Percentiles rank a stretch among this genome's conserved stretches.
Conservation (phyloP, 1,139 yeast genomes). For the Magnusiomyces suaveolens region DNA sequence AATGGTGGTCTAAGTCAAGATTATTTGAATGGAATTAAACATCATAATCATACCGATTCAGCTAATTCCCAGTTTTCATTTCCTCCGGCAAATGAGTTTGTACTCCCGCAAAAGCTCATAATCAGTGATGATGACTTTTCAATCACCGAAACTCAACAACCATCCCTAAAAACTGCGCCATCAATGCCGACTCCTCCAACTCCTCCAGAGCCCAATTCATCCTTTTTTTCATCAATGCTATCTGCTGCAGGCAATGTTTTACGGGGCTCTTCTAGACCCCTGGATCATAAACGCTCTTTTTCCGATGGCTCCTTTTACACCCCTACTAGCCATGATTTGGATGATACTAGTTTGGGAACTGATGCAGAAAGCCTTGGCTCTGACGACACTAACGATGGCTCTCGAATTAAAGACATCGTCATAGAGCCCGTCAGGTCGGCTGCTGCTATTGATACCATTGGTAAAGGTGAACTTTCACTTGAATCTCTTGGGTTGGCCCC, state of each 20-base stretch:
- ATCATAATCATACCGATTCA: too few species aligned
- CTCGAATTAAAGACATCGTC: constrained; percentile 32
- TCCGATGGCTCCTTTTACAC: constrained; percentile 17
- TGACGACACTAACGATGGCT: too few species aligned
- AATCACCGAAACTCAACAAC: background rate
- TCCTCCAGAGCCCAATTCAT: constrained; percentile 12
- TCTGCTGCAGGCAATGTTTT: constrained; percentile 29
- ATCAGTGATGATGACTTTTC: background rate
- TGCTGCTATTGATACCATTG: constrained; percentile 47
- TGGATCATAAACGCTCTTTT: constrained; percentile 14
- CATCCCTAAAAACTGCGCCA: background rate
- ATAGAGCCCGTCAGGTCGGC: constrained; percentile 51
- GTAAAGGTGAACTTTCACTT: constrained; percentile 60
- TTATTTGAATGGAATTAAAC: background rate
- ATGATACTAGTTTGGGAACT: too few species aligned
- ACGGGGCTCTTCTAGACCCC: constrained; percentile 15
- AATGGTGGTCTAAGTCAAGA: background rate
- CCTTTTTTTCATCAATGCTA: constrained; percentile 23
- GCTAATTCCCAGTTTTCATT: too few species aligned
- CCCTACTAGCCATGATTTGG: constrained; percentile 9
- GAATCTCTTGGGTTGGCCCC: constrained; percentile 41
- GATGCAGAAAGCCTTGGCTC: too few species aligned
- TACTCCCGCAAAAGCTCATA: background rate
- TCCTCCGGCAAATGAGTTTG: too few species aligned
- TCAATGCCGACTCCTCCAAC: background rate